Evolutionary conservation across 768 basidiomycete genomes (phyloP).

Genomic region (Pulveroboletus ravenelii): DNA sequence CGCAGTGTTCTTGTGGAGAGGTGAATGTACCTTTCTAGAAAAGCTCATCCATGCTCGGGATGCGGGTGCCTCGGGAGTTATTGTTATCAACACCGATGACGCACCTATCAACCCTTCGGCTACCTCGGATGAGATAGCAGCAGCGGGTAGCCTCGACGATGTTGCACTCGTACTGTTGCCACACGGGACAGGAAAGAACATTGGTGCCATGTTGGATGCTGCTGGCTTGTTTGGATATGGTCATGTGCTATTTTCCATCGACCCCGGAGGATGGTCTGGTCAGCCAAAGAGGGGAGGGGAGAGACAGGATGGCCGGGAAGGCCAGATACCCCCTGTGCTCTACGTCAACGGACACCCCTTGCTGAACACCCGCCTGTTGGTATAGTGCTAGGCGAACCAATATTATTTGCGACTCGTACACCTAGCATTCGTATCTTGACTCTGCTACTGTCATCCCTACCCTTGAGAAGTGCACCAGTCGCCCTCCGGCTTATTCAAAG

Average conservation of each 20-base stretch:
- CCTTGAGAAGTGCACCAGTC: no score
- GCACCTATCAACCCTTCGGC: conserved; percentile 61
- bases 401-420: no score
- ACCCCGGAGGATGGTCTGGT: conserved; percentile 32
- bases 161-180: conserved; percentile 58
- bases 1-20: conserved; percentile 64
- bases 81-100: conserved; percentile 69
- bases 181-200: conserved; percentile 44
- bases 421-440: no score
- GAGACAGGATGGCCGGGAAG: conserved; percentile 23
- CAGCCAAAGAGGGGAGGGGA: conserved; percentile 14
- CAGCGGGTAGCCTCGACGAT: conserved; percentile 53
- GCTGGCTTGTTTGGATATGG: conserved; percentile 44
- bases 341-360: conserved; percentile 76
- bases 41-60: conserved; percentile 68
- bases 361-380: conserved; percentile 67
- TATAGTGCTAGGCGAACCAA: conserved; percentile 32
- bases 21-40: conserved; percentile 83
- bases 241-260: conserved; percentile 49
- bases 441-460: no score
- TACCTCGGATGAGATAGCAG: conserved; percentile 49
- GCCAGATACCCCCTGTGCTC: conserved; percentile 47
- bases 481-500: no score
- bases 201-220: conserved; percentile 52
- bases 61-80: conserved; percentile 71